phyloP scores from a whole-genome alignment of 1,139 yeast species.

The Candida sojae region DNA sequence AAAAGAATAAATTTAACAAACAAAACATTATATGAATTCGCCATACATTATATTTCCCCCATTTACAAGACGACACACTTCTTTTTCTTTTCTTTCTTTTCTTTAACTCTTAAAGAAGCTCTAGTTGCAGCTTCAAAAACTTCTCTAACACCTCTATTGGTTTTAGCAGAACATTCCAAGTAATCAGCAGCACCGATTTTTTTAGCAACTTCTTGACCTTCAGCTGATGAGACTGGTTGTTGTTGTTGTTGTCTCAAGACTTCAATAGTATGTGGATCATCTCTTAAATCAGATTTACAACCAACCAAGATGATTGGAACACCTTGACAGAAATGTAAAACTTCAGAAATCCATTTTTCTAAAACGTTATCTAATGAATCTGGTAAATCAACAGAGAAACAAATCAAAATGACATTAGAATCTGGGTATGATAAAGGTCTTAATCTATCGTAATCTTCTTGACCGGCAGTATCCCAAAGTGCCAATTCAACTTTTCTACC shows the following conservation, averaged over 20 bases:
- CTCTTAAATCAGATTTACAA: conserved; percentile 86
- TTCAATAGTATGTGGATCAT: conserved; percentile 76
- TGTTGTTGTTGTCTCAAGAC: conserved; percentile 73
- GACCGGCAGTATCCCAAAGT: conserved; percentile 98
- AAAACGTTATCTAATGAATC: conserved; percentile 91
- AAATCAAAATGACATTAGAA: conserved; percentile 86
- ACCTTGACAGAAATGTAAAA: conserved; percentile 91
- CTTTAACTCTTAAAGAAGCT: conserved; percentile 72
- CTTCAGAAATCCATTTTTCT: conserved; percentile 95
- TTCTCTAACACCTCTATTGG: conserved; percentile 88
- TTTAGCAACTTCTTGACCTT: conserved; percentile 84
- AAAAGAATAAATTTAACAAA: not conserved
- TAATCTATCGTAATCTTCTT: conserved; percentile 53
- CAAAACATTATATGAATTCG: not conserved
- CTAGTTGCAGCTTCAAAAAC: conserved; percentile 93
- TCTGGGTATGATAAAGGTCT: conserved; percentile 94
- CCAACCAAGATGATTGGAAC: conserved; percentile 94
- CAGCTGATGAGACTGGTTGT: conserved; percentile 73
- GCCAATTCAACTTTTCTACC: conserved; percentile 95
- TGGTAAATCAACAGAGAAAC: conserved; percentile 90
- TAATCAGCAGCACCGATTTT: conserved; percentile 85
- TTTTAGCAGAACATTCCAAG: conserved; percentile 92
- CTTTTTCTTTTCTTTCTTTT: conserved; percentile 56
- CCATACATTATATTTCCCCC: not conserved
- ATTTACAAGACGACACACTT: conserved; percentile 60